Evolutionary conservation across 208 protist genomes (phyloP), one percentile per base, ranked within the genome.

Genomic region (Acanthamoeba sp.): DNA sequence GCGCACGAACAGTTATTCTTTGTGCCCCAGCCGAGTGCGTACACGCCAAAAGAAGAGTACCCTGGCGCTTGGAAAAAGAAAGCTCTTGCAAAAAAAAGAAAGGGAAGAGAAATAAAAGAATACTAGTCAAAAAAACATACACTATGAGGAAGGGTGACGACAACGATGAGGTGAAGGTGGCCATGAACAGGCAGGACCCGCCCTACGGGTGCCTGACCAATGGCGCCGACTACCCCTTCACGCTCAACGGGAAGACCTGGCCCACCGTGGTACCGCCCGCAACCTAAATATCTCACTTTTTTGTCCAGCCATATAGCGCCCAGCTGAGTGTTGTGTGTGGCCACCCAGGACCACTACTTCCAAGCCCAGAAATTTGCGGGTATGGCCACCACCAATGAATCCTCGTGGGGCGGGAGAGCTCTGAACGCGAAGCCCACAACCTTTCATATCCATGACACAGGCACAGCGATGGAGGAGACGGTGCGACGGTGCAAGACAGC

Each of bases 261-360:
- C 38, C 71, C 71, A 82, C 71, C 0, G 71, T 82, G 71, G 71
- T 82, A 38, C 24, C 12, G 0, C 50, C 50, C 12, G 4, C 16
- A 7, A 20, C 50, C 5, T 52, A 14, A 18, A 14, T 0, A 20
- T 0, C 50, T 55, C 50, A 29, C 27, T 64, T 64, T 24, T 64
- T 24, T 64, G 2, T 24, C 27, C 62, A 34, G n/a, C n/a, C n/a
- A n/a, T n/a, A n/a, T n/a, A n/a, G n/a, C n/a, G n/a, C n/a, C n/a
- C n/a, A 36, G 9, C 62, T 69, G 27, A 36, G 27, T 32, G 62
- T 69, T 76, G 66, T 76, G 66, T n/a, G n/a, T n/a, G 66, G 7
- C 36, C 66, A 42, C 66, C 9, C 71, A 82, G 71, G 71, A 82
- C 71, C 71, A 82, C 40, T 82, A 82, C 71, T 82, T 82, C 40